Base-by-base conservation (phyloP, 1,139 yeast genomes). In the Pichia sp. region DNA sequence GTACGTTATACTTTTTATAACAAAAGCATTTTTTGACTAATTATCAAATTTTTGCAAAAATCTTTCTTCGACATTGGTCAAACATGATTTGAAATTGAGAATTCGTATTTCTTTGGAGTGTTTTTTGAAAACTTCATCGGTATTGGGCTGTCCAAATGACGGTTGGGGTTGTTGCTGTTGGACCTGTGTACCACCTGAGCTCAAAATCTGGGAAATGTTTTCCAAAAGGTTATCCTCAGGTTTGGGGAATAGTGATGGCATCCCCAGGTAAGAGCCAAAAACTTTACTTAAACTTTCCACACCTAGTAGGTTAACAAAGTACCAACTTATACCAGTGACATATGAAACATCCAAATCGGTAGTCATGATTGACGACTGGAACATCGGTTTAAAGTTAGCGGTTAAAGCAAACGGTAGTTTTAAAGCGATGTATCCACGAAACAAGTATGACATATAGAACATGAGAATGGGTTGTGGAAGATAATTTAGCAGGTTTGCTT, bases 261-360 rank as follows among this genome's bases (percentile, higher is more conserved):
- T 28, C 12, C 48, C 50, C 2, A 54, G 47, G 3, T 46, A 12
- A n/a, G 43, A 12, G 12, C 37, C 37, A 13, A 49, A 25, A 5
- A 54, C 21, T 18, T 40, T 46, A 13, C 46, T 44, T 2, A 93
- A 83, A 0, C 96, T 88, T 59, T 83, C 80, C 56, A 93, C 76
- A 37, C 99, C 99, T 53, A 91, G 71, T 59, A 90, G 79, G 55
- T 90, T 88, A 52, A 93, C 87, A 67, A 93, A 89, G 67, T 93
- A 93, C 99, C 98, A 93, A n/a, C 97, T 90, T 30, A 95, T 84
- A 2, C 96, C 84, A 40, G 95, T 85, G n/a, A 93, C 99, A 80
- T 96, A 93, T 41, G 96, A 74, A 5, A 85, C 96, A 64, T 90
- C 95, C 57, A 93, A 74, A 62, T 93, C 95, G 1, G 85, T 79